Evolutionary conservation across 2,329 filamentous ascomycete species (phyloP).

Genomic region (Phoma sp.): DNA sequence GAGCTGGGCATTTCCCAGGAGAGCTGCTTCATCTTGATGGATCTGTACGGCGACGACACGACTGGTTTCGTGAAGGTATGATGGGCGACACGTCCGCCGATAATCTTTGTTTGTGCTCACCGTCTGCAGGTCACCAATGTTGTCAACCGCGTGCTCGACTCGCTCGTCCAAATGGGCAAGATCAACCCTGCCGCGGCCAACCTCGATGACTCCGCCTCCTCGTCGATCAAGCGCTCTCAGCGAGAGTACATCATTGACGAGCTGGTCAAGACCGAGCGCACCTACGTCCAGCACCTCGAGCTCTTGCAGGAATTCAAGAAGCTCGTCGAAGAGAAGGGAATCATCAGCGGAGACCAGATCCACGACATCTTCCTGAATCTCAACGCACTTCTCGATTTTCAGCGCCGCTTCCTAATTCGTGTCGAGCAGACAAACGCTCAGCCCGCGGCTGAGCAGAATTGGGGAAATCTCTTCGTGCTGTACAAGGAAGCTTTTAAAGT

Average conservation of each 20-base stretch:
- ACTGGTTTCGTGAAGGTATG: conserved; percentile 92
- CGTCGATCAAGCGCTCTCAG: conserved; percentile 66
- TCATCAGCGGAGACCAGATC: conserved; percentile 85
- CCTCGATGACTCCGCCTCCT: conserved; percentile 54
- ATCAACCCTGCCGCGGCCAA: conserved; percentile 54
- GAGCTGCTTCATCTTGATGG: conserved; percentile 89
- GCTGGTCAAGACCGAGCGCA: conserved; percentile 91
- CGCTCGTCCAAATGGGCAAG: conserved; percentile 78
- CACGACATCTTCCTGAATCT: conserved; percentile 97
- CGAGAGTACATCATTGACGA: conserved; percentile 91
- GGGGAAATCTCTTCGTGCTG: conserved; percentile 88
- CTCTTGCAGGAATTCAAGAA: conserved; percentile 93
- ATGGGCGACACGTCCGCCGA: not conserved
- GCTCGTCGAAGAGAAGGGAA: conserved; percentile 82
- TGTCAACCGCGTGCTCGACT: conserved; percentile 89
- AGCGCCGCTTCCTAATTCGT: conserved; percentile 90
- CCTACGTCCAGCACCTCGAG: conserved; percentile 96
- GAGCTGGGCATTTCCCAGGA: conserved; percentile 79
- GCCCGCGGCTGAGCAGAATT: conserved; percentile 77
- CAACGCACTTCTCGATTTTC: conserved; percentile 92
- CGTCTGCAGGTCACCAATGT: conserved; percentile 76
- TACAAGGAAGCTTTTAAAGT: conserved; percentile 89
- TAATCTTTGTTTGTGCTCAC: conserved; percentile 13
- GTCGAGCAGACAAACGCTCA: conserved; percentile 94
- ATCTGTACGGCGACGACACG: conserved; percentile 91